Conservation (phyloP, 208 protist genomes). For the Acanthamoeba lenticulata region DNA sequence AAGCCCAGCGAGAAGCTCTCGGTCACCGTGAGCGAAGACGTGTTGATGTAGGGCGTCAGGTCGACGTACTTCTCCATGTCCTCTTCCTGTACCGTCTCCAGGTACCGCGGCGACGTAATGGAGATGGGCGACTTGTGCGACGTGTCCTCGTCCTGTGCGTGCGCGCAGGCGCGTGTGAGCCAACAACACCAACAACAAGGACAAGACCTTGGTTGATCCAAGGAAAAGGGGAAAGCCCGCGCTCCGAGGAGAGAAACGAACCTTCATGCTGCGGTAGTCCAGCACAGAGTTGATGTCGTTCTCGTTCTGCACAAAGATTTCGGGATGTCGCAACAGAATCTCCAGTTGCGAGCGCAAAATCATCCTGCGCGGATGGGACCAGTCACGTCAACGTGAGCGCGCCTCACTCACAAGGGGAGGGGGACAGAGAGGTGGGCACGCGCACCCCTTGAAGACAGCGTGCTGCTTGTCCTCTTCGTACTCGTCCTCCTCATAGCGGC, state of each 20-base stretch:
- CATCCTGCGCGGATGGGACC: not conserved
- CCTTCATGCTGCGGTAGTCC: not conserved
- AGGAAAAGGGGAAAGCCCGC: not conserved
- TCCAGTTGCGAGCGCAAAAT: conserved; percentile 19
- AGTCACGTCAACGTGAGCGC: not conserved
- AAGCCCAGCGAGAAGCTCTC: not conserved
- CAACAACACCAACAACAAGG: too few species aligned
- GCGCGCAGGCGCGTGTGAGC: not conserved
- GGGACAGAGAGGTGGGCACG: not conserved
- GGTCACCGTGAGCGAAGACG: not conserved
- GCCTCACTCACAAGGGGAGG: not conserved
- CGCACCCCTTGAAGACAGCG: not conserved
- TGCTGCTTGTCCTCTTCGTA: conserved; percentile 38
- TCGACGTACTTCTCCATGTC: conserved; percentile 27
- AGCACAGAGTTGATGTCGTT: not conserved
- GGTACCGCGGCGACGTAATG: not conserved
- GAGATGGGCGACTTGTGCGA: conserved; percentile 7
- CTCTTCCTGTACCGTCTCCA: not conserved
- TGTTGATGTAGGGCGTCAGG: not conserved
- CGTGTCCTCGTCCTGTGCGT: not conserved
- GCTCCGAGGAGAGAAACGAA: not conserved
- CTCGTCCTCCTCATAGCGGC: not conserved
- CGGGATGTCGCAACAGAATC: conserved; percentile 3
- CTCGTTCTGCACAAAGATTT: not conserved
- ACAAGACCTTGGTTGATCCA: not conserved